Percentiles rank a stretch among this genome's conserved stretches.
Evolutionary conservation across 352 stramenopile genomes (phyloP).

Genomic region (Pythium brassicae): DNA sequence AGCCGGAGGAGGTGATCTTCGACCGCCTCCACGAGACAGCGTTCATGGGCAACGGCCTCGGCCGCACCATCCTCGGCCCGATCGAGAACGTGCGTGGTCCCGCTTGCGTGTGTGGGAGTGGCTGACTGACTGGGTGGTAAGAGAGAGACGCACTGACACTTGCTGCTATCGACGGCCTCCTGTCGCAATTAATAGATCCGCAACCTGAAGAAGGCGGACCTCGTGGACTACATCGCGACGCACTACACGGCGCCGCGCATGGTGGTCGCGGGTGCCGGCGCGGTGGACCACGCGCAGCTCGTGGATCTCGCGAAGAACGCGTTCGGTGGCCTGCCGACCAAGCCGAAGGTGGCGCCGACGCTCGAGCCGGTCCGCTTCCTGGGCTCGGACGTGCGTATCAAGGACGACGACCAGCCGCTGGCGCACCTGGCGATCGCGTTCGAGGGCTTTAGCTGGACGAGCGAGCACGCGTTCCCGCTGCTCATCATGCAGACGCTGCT

Average conservation of each 20-base stretch:
- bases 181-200: conserved; percentile 74
- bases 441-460: conserved; percentile 97
- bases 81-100: conserved; percentile 98
- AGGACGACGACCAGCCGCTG: conserved; percentile 83
- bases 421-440: conserved; percentile 98
- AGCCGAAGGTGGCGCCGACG: conserved; percentile 58
- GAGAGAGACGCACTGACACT: too few relatives aligned
- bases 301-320: conserved; percentile 96
- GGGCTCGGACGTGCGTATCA: conserved; percentile 90
- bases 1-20: conserved; percentile 98
- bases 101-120: too few relatives aligned
- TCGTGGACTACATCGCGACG: conserved; percentile 98
- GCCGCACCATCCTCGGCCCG: conserved; percentile 98
- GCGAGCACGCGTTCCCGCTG: conserved; percentile 97
- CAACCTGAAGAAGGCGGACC: conserved; percentile 92
- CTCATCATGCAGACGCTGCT: conserved; percentile 97
- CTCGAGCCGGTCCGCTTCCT: conserved; percentile 83
- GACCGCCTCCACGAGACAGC: conserved; percentile 99
- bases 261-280: conserved; percentile 97
- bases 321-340: conserved; percentile 93
- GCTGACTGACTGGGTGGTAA: too few relatives aligned
- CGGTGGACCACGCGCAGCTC: conserved; percentile 96
- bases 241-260: conserved; percentile 99
- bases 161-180: too few relatives aligned
- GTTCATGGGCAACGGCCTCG: conserved; percentile 96